Conservation (phyloP, 2,329 filamentous ascomycete genomes). For the Fusarium sp. region DNA sequence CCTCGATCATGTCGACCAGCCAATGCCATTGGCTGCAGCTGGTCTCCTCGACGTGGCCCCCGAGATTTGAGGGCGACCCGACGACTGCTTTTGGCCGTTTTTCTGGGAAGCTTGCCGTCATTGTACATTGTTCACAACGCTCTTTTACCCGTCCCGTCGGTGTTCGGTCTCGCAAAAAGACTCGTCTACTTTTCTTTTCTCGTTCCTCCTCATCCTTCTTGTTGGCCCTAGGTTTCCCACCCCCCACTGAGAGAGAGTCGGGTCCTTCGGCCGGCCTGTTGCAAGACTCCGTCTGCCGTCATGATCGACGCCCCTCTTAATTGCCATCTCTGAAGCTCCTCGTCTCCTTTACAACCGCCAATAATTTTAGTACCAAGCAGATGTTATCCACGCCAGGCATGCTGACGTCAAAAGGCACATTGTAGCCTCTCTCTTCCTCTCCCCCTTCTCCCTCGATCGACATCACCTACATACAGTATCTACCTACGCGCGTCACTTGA, state of each 20-base stretch:
- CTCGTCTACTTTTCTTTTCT: not conserved
- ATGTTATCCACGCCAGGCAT: constrained; percentile 24
- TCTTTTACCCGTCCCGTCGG: not conserved
- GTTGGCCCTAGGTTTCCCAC: not conserved
- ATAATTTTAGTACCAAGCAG: not conserved
- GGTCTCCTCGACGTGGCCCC: constrained; percentile 3
- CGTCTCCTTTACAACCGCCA: not conserved
- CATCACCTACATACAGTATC: not conserved
- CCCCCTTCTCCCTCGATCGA: constrained; percentile 1
- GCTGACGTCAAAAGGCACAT: constrained; percentile 40
- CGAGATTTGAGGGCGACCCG: constrained; percentile 34
- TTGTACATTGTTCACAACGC: constrained; percentile 31
- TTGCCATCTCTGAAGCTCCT: constrained; percentile 3
- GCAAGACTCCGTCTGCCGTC: constrained; percentile 19
- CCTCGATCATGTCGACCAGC: constrained; percentile 30
- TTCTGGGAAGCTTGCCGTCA: constrained; percentile 39
- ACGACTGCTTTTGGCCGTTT: not conserved
- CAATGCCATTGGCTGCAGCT: constrained; percentile 25
- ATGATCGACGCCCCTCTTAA: constrained; percentile 22
- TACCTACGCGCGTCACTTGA: constrained; percentile 4
- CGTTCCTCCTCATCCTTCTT: constrained; percentile 1
- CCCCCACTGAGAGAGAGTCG: constrained; percentile 6
- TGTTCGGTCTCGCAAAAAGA: not conserved
- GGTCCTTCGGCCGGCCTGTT: constrained; percentile 34
- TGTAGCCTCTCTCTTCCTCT: constrained; percentile 19